Conservation (phyloP, 2,329 filamentous ascomycete genomes). For the Xylaria sp. region DNA sequence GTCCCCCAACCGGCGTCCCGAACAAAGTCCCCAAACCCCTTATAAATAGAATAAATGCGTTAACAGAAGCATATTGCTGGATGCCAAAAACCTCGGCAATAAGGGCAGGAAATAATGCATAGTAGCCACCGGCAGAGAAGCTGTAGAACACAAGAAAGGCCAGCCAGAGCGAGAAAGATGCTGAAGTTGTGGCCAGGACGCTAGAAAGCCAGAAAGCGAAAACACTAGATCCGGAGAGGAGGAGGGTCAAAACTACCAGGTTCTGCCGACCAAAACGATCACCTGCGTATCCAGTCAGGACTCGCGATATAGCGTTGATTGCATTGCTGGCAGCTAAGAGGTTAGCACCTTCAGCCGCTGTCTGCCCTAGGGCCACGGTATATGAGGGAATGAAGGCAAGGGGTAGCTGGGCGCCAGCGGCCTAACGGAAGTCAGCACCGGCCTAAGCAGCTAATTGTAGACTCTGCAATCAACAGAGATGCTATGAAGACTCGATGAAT, state of each 20-base stretch:
- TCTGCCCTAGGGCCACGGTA: conserved; percentile 57
- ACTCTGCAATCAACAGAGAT: neutral
- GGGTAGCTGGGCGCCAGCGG: conserved; percentile 59
- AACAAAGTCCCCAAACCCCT: conserved; percentile 57
- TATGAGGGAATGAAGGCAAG: conserved; percentile 62
- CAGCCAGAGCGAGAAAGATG: conserved; percentile 53
- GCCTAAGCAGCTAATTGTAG: neutral
- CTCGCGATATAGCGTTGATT: conserved; percentile 58
- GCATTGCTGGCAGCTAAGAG: conserved; percentile 59
- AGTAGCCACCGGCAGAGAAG: conserved; percentile 57
- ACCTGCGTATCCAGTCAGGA: conserved; percentile 57
- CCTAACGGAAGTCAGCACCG: conserved; percentile 46
- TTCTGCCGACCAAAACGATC: conserved; percentile 62
- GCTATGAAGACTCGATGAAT: neutral
- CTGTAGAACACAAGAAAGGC: conserved; percentile 58
- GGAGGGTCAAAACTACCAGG: conserved; percentile 55
- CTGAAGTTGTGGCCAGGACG: conserved; percentile 44
- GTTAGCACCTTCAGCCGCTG: conserved; percentile 54
- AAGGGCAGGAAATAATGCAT: conserved; percentile 58
- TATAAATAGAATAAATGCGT: conserved; percentile 59
- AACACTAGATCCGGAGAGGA: conserved; percentile 53
- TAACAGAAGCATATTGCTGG: conserved; percentile 59
- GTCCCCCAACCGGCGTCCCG: conserved; percentile 58
- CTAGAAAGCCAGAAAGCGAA: conserved; percentile 54
- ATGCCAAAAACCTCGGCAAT: conserved; percentile 62